Base-by-base conservation (phyloP, 768 basidiomycete species). In the Hericium erinaceus region DNA sequence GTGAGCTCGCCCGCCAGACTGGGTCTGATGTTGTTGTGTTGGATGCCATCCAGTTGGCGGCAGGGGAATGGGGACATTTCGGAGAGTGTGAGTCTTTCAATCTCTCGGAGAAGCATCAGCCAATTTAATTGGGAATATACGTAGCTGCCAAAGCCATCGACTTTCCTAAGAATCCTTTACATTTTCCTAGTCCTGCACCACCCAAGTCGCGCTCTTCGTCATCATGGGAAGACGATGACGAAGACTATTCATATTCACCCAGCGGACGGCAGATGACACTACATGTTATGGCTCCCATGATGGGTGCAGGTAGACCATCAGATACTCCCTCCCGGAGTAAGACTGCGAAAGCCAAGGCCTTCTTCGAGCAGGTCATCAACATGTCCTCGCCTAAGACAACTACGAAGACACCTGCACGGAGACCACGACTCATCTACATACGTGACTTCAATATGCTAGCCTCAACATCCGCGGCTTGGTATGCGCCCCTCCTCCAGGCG, bases 51-150 rank as follows among this genome's bases (percentile, higher is more conserved):
- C 89, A 94, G 58, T 74, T 95, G 18, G 92, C 89, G 38, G 85
- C 92, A 3, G 91, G 92, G n/a, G 86, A 91, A 69, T 88, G 84
- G 76, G 93, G 93, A 2, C 75, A 79, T 18, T 92, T 92, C 68
- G 92, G 93, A 26, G 80, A 84, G 78, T 88, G 89, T 86, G 64
- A 64, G 57, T 61, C 20, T 41, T 53, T 10, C 39, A 37, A 12
- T 39, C 15, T 39, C 41, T 11, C n/a, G 52, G 8, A n/a, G 26
- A 13, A 26, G 16, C n/a, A 5, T 4, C 8, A 41, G 39, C n/a
- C 24, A 15, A 54, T 56, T 49, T 28, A 48, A 18, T n/a, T 39
- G 38, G 33, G 33, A 8, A 24, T 18, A 13, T 39, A 11, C 56
- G 15, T 56, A 92, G 90, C 89, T 38, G 89, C 87, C 5, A 81